Conservation (phyloP, 352 stramenopile species). For the Blastocystis sp. region DNA sequence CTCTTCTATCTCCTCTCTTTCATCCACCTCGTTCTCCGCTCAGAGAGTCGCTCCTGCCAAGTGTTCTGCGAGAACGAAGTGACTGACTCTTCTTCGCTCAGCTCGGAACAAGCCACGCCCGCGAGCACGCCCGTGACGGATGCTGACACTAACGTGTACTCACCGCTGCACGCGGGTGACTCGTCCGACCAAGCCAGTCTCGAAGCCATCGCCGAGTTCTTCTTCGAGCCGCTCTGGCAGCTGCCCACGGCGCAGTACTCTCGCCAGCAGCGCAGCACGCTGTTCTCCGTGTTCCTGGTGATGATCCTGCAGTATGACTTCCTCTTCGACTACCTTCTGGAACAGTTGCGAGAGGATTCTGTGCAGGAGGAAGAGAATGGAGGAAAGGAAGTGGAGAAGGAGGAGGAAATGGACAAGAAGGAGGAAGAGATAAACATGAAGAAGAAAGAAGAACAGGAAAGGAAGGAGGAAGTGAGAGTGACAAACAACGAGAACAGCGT, state of each 20-base stretch:
- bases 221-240: conserved; percentile 17
- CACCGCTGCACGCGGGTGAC: neutral
- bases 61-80: conserved; percentile 14
- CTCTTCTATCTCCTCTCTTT: conserved; percentile 50
- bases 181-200: neutral
- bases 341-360: neutral
- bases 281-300: conserved; percentile 53
- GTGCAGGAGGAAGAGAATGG: neutral
- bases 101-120: too few relatives aligned
- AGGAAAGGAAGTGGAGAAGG: too few relatives aligned
- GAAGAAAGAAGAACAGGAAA: too few relatives aligned
- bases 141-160: neutral
- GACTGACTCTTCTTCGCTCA: neutral
- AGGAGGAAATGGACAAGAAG: too few relatives aligned
- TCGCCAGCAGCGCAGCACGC: neutral
- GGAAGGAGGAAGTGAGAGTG: too few relatives aligned
- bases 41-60: neutral
- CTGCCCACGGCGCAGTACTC: neutral
- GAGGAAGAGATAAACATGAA: too few relatives aligned
- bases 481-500: neutral
- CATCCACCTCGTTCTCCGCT: conserved; percentile 22
- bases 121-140: neutral
- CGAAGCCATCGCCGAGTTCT: conserved; percentile 21
- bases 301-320: neutral
- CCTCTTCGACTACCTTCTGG: neutral